Percentiles rank a stretch among this genome's conserved stretches.
Conservation (phyloP, 345 rosid species). For the Brassica nigra region DNA sequence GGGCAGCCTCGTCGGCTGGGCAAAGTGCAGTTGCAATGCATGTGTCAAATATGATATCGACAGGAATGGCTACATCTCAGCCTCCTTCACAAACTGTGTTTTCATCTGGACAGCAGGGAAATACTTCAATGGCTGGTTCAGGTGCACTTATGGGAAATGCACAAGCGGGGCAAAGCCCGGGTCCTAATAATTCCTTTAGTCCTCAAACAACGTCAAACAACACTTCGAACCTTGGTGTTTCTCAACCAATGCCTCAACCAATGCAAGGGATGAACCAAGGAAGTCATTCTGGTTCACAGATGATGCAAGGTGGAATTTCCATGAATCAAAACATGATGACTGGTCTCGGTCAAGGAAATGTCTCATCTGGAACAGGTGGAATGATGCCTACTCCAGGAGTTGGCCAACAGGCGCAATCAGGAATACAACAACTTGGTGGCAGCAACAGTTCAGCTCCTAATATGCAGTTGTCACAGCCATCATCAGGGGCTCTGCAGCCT, state of each 20-base stretch:
- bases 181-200: slow-evolving; percentile 47
- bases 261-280: slow-evolving; percentile 84
- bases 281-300: slow-evolving; percentile 66
- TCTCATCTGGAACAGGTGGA: slow-evolving; percentile 69
- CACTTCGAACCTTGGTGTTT: slow-evolving; percentile 67
- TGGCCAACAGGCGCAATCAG: slow-evolving; percentile 70
- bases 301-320: slow-evolving; percentile 78
- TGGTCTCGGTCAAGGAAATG: slow-evolving; percentile 67
- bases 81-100: slow-evolving; percentile 76
- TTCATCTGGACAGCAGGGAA: slow-evolving; percentile 82
- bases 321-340: slow-evolving; percentile 79
- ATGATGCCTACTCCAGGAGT: slow-evolving; percentile 96
- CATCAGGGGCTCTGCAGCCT: slow-evolving; percentile 70
- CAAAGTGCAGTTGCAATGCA: slow-evolving; percentile 89
- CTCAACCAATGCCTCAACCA: slow-evolving; percentile 83
- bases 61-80: slow-evolving; percentile 78
- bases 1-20: slow-evolving; percentile 85
- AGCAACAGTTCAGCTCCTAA: slow-evolving; percentile 63
- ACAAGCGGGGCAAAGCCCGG: slow-evolving; percentile 64
- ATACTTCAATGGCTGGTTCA: slow-evolving; percentile 62
- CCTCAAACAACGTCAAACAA: slow-evolving; percentile 62
- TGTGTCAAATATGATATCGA: slow-evolving; percentile 95
- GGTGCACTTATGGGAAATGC: slow-evolving; percentile 68
- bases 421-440: slow-evolving; percentile 66
- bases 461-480: slow-evolving; percentile 73